Evolutionary conservation across 2,329 filamentous ascomycete species (phyloP), one percentile per base, ranked within the genome.

Genomic region (Tolypocladium ophioglossoides): DNA sequence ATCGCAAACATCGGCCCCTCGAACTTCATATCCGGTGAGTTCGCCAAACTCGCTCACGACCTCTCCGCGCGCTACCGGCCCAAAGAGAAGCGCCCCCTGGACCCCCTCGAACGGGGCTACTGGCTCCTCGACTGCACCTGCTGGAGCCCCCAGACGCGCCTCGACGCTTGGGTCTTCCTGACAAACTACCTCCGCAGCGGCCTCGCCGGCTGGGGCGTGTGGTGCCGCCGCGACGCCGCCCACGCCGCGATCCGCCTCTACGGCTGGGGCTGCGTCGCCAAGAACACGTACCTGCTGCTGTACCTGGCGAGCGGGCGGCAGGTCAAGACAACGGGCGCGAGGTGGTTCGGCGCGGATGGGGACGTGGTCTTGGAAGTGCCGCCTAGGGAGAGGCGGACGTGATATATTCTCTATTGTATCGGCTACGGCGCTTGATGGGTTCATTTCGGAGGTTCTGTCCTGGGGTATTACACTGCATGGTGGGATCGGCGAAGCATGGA

Each of bases 191-290:
- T 95, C 37, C 71, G 71, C 7, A 74, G 72, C 30, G 83, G 83
- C 0, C 70, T 74, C 24, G 78, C 80, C 0, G 86, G 86, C 3
- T 90, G 86, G 86, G 83, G 84, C 3, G 76, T 86, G 1, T 83
- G 79, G 72, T 83, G 80, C 59, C 68, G 65, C 16, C 71, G 81
- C 50, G 61, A 62, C 27, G 66, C 61, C 7, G 70, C 68, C 40
- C 68, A 64, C 12, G 64, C 61, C 4, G 77, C 72, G 60, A 67
- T 95, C 2, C 78, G 83, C 37, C 67, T 92, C 1, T 94, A 87
- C 65, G 89, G 88, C 63, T 96, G 88, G 85, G 91, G 87, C 0
- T 79, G 85, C 57, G 72, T 89, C 0, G 81, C 82, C 0, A 78
- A 82, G 53, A 85, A 95, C 62, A 76, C 89, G 37, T 95, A 90